These are phyloP conservation scores for Penicillium sp. DNA, from an alignment of 2,329 filamentous ascomycete genomes.

Conservation along the genomic window DNA sequence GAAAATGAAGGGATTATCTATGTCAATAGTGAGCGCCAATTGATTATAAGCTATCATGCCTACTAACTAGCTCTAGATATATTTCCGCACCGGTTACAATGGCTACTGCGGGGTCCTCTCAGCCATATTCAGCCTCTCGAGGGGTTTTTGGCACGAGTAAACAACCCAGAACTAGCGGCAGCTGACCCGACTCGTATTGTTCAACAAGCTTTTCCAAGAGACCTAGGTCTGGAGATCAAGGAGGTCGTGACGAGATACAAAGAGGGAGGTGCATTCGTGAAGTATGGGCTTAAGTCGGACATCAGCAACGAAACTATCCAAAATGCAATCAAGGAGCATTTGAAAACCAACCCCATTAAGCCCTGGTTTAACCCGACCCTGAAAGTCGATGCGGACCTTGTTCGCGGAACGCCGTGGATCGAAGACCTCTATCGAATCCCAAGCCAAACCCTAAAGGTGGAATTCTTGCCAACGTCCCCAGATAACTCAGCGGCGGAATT, in stretches of 20 bases:
- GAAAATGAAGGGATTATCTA: slow-evolving; percentile 77
- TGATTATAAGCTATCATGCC: slow-evolving; percentile 1
- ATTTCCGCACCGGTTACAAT: slow-evolving; percentile 68
- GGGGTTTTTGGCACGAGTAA: slow-evolving; percentile 44
- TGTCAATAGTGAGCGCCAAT: slow-evolving; percentile 62
- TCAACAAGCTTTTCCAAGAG: slow-evolving; percentile 54
- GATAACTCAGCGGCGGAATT: slow-evolving; percentile 67
- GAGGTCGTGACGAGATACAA: slow-evolving; percentile 77
- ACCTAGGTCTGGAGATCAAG: slow-evolving; percentile 59
- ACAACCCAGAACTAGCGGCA: slow-evolving; percentile 44
- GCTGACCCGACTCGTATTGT: slow-evolving; percentile 51
- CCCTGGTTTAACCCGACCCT: slow-evolving; percentile 86
- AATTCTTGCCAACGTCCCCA: slow-evolving; percentile 67
- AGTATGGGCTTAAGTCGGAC: slow-evolving; percentile 55
- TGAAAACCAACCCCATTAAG: slow-evolving; percentile 62
- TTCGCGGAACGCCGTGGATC: slow-evolving; percentile 81
- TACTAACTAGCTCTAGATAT: slow-evolving; percentile 50
- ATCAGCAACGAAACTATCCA: slow-evolving; percentile 49
- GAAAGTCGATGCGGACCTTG: slow-evolving; percentile 60
- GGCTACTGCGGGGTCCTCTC: slow-evolving; percentile 49
- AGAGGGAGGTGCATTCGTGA: slow-evolving; percentile 89
- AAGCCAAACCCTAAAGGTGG: slow-evolving; percentile 64
- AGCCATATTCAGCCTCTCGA: slow-evolving; percentile 40
- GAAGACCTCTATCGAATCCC: slow-evolving; percentile 84
- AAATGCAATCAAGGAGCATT: slow-evolving; percentile 51